Percentiles rank a stretch among this genome's conserved stretches.
Evolutionary conservation across 768 basidiomycete genomes (phyloP).

Genomic region (Mrakia frigida): DNA sequence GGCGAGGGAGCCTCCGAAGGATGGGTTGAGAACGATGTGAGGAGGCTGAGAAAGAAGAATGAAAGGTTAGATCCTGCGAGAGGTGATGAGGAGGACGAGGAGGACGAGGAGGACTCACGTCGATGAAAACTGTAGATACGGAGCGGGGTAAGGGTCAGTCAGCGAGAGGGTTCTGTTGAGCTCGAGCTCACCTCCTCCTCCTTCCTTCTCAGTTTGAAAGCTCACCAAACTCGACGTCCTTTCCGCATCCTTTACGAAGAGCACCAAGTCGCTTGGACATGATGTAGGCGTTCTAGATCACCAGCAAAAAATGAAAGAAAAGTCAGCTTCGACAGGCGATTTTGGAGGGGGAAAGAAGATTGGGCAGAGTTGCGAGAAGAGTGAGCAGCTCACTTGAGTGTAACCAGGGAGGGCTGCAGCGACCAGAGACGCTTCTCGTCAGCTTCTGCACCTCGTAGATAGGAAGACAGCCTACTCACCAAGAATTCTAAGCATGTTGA

Average conservation of each 20-base stretch:
- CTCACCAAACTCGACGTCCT: conserved; percentile 33
- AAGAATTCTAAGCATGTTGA: conserved; percentile 12
- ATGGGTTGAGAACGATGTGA: conserved; percentile 31
- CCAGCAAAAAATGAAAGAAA: background rate
- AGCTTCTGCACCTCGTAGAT: background rate
- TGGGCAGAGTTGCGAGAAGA: background rate
- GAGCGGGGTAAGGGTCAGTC: background rate
- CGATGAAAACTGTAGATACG: conserved; percentile 25
- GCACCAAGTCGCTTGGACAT: conserved; percentile 30
- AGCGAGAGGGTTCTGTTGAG: background rate
- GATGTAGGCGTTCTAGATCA: conserved; percentile 29
- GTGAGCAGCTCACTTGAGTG: conserved; percentile 20
- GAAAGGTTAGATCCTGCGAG: too few relatives aligned
- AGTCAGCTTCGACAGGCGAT: background rate
- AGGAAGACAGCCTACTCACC: background rate
- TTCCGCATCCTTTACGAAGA: conserved; percentile 22
- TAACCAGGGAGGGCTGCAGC: conserved; percentile 24
- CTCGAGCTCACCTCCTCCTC: background rate
- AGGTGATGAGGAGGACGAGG: background rate
- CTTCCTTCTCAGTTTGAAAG: background rate
- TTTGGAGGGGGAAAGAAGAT: background rate
- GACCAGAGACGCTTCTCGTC: background rate
- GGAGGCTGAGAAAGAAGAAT: conserved; percentile 21
- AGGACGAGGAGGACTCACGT: background rate
- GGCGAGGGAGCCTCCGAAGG: conserved; percentile 28